Base-by-base conservation (phyloP, 2,329 filamentous ascomycete genomes). In the Aaosphaeria pasadenensis region DNA sequence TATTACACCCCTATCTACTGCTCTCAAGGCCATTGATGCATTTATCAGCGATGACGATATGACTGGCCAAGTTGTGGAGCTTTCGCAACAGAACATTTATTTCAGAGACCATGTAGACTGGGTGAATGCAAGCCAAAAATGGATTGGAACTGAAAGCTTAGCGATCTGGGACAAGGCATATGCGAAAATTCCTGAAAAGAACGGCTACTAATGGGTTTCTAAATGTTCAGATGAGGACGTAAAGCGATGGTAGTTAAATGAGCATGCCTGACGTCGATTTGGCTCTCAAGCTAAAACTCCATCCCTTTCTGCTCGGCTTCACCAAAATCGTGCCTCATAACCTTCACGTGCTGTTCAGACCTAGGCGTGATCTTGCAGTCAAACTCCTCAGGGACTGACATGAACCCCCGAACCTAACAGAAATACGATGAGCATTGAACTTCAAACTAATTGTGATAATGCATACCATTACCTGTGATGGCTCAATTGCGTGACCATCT, bases 41-140 rank as follows among this genome's bases (percentile, higher is more conserved):
- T 62, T 73, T 39, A 50, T 72, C 7, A 59, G 44, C 0, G 63
- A 68, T 40, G 58, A 69, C 39, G 57, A 47, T 1, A 51, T 71
- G 58, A 71, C 66, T 0, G 74, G 72, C 0, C 63, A 74, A 52
- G 60, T 61, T 6, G 71, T 75, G 11, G 74, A 76, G 56, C 56
- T 74, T 42, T 63, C 60, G 4, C 57, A 69, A 47, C 71, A 71
- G n/a, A 61, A 71, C 5, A 59, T 76, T 7, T 70, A 69, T 43
- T 73, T 74, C 45, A 66, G 71, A 43, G 50, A 71, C 43, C 64
- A 62, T 48, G 55, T 64, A 29, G 69, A 69, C 11, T 75, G 64
- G 55, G 58, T 62, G 6, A 71, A 72, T 52, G 66, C 70, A 45
- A 75, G 71, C 52, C 69, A 72, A 54, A 62, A 58, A 43, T 75